These are phyloP conservation scores for Rutstroemia sp. DNA, from an alignment of 2,329 filamentous ascomycete species.

Conservation along the genomic window DNA sequence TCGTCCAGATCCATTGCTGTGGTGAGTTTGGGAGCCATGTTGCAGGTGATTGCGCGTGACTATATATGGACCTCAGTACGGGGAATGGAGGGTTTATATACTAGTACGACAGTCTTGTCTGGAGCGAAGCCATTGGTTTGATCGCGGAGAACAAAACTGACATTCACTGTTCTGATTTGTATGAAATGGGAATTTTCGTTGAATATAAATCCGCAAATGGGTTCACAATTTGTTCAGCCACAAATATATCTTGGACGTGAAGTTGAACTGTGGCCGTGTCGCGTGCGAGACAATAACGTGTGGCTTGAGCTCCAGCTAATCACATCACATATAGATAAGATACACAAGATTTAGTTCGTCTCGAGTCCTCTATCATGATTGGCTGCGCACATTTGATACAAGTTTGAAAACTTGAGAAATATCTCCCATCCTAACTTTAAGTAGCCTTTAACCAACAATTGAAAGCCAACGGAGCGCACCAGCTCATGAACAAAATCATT, in stretches of 20 bases:
- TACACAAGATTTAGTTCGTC: not conserved
- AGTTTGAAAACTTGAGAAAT: not conserved
- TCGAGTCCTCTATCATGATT: not conserved
- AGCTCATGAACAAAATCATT: conserved; percentile 16
- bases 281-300: not conserved
- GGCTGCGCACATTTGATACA: not conserved
- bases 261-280: too few relatives aligned
- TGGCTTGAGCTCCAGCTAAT: not conserved
- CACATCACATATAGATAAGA: conserved; percentile 3
- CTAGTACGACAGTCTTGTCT: too few relatives aligned
- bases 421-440: not conserved
- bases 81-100: too few relatives aligned
- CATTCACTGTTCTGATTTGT: too few relatives aligned
- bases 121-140: too few relatives aligned
- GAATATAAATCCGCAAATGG: too few relatives aligned
- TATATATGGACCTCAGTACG: not conserved
- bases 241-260: not conserved
- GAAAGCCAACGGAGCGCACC: not conserved
- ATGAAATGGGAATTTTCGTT: too few relatives aligned
- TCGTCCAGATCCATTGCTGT: not conserved
- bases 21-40: not conserved
- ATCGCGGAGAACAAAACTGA: too few relatives aligned
- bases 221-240: not conserved
- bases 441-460: too few relatives aligned
- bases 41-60: not conserved